These are phyloP conservation scores for Globisporangium nodosum DNA, from an alignment of 352 stramenopile genomes.

Conservation along the genomic window DNA sequence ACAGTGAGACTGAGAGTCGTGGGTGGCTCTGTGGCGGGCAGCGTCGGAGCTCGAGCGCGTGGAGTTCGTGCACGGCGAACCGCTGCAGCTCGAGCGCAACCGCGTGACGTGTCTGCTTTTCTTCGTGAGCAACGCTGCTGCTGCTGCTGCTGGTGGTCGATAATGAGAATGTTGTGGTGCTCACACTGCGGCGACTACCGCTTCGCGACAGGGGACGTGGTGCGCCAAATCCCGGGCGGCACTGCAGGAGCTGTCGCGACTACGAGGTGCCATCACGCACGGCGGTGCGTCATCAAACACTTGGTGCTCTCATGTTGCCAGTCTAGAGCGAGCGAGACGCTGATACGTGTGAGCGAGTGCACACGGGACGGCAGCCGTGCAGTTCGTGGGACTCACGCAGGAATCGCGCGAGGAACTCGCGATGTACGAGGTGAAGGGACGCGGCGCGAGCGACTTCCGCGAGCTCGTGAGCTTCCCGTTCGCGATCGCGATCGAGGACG, in stretches of 20 bases:
- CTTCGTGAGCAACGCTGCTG: constrained; percentile 33
- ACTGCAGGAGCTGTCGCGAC: constrained; percentile 40
- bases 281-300: constrained; percentile 16
- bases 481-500: constrained; percentile 61
- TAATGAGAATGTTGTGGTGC: background rate
- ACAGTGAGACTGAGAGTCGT: background rate
- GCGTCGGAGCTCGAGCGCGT: constrained; percentile 36
- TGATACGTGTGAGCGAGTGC: background rate
- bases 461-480: constrained; percentile 47
- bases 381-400: constrained; percentile 67
- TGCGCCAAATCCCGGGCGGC: constrained; percentile 45
- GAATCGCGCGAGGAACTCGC: constrained; percentile 56
- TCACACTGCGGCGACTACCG: background rate
- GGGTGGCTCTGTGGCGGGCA: constrained; percentile 7
- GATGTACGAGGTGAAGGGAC: constrained; percentile 56
- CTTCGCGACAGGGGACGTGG: constrained; percentile 44
- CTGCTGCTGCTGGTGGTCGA: background rate
- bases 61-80: constrained; percentile 52
- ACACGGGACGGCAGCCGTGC: constrained; percentile 21
- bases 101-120: constrained; percentile 73
- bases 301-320: background rate
- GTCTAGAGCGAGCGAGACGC: background rate
- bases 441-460: constrained; percentile 48
- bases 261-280: constrained; percentile 28
- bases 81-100: constrained; percentile 42